Conservation (phyloP, 129 eudicot genomes). For the Calendula officinalis region DNA sequence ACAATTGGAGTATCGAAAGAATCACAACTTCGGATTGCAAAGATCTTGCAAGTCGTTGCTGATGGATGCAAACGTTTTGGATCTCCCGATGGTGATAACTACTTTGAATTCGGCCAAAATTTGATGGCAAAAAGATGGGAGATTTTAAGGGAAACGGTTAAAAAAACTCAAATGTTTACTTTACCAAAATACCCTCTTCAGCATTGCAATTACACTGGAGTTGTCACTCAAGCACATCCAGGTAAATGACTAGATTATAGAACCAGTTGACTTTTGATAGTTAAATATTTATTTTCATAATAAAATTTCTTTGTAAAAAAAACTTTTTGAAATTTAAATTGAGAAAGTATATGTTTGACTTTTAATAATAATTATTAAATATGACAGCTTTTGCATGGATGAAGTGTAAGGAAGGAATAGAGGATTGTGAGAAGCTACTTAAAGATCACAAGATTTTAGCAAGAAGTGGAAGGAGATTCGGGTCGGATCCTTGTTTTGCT, state of each 20-base stretch:
- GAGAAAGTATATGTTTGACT: not conserved
- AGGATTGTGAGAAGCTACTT: slow-evolving; percentile 56
- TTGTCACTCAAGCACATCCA: slow-evolving; percentile 50
- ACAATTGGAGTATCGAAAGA: slow-evolving; percentile 89
- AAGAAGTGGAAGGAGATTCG: slow-evolving; percentile 72
- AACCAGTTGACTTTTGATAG: not conserved
- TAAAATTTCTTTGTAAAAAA: too few species aligned
- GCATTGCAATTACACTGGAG: slow-evolving; percentile 53
- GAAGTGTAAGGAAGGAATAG: slow-evolving; percentile 43
- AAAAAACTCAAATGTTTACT: slow-evolving; percentile 29
- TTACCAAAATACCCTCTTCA: slow-evolving; percentile 50
- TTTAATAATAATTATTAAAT: not conserved
- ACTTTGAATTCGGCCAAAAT: slow-evolving; percentile 42
- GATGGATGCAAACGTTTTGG: slow-evolving; percentile 48
- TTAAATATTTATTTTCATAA: not conserved
- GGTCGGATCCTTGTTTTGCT: slow-evolving; percentile 44
- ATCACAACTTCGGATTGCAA: slow-evolving; percentile 76
- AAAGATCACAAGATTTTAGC: slow-evolving; percentile 49
- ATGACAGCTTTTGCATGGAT: slow-evolving; percentile 94
- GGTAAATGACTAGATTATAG: slow-evolving; percentile 36
- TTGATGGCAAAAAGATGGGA: slow-evolving; percentile 72
- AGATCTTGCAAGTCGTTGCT: slow-evolving; percentile 52
- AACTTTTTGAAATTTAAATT: not conserved
- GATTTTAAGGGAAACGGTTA: slow-evolving; percentile 47
- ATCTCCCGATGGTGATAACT: slow-evolving; percentile 32